Percentiles rank a stretch among this genome's conserved stretches.
phyloP scores from a whole-genome alignment of 1,284 basidiomycete genomes.

The Xerocomus amazonicus region DNA sequence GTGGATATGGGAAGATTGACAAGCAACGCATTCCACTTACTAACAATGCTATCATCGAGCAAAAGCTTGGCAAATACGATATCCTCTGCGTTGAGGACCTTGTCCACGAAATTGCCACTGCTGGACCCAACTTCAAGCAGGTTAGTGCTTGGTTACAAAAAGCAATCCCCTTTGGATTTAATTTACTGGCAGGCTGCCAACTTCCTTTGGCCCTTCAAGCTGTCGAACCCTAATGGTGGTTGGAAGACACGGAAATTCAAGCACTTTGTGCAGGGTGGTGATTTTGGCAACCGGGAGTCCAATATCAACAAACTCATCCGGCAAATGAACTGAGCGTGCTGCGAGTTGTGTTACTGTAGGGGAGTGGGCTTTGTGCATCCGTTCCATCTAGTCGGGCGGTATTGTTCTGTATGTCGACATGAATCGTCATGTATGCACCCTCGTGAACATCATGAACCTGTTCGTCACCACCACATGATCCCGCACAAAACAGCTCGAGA shows the following conservation, averaged over 20 bases:
- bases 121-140: slow-evolving; percentile 99
- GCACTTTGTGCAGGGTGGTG: slow-evolving; percentile 91
- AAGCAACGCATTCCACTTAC: slow-evolving; percentile 96
- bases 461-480: slow-evolving; percentile 5
- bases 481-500: slow-evolving; percentile 6
- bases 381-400: slow-evolving; percentile 20
- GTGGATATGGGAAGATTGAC: slow-evolving; percentile 98
- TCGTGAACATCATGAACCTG: slow-evolving; percentile 27
- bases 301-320: slow-evolving; percentile 97
- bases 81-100: slow-evolving; percentile 98
- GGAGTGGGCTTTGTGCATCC: slow-evolving; percentile 7
- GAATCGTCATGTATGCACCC: slow-evolving; percentile 26
- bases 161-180: neutral
- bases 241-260: slow-evolving; percentile 98
- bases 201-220: slow-evolving; percentile 99
- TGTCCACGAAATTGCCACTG: slow-evolving; percentile 95
- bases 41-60: slow-evolving; percentile 94
- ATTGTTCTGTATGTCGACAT: slow-evolving; percentile 34
- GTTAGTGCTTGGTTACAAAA: slow-evolving; percentile 37
- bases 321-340: slow-evolving; percentile 80
- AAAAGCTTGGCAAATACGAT: slow-evolving; percentile 88
- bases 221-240: slow-evolving; percentile 98
- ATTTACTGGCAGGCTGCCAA: slow-evolving; percentile 64
- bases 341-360: slow-evolving; percentile 11
- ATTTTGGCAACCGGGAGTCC: slow-evolving; percentile 93